Evolutionary conservation across 805 yeast species (phyloP).

Genomic region (Nematodospora valgi): DNA sequence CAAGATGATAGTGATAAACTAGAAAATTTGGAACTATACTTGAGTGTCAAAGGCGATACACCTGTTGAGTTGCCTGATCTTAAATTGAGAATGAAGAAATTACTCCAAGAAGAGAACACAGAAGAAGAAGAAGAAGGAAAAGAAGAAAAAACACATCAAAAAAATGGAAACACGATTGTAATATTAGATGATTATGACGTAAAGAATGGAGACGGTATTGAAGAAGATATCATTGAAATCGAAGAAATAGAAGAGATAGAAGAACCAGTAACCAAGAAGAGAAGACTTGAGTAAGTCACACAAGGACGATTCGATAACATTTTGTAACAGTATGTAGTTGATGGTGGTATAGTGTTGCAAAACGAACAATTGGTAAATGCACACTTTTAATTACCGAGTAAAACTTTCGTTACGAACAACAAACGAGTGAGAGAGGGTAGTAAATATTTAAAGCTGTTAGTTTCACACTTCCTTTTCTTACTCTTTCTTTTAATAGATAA

Average conservation of each 20-base stretch:
- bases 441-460: background rate
- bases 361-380: background rate
- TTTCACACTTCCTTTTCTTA: background rate
- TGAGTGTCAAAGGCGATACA: constrained; percentile 22
- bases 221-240: constrained; percentile 6
- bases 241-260: constrained; percentile 10
- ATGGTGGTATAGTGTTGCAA: background rate
- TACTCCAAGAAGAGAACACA: background rate
- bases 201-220: constrained; percentile 8
- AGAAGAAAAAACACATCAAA: background rate
- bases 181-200: constrained; percentile 14
- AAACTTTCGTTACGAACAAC: background rate
- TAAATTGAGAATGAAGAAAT: constrained; percentile 14
- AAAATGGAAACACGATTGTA: constrained; percentile 5
- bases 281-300: constrained; percentile 1
- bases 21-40: constrained; percentile 61
- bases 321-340: background rate
- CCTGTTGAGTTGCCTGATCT: constrained; percentile 12
- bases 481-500: background rate
- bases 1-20: constrained; percentile 76
- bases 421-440: background rate
- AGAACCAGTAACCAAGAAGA: constrained; percentile 10
- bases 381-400: background rate
- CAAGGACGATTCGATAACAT: too few relatives aligned
- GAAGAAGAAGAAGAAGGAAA: constrained; percentile 1